phyloP scores from a whole-genome alignment of 805 yeast species.

The Priceomyces fermenticarens region DNA sequence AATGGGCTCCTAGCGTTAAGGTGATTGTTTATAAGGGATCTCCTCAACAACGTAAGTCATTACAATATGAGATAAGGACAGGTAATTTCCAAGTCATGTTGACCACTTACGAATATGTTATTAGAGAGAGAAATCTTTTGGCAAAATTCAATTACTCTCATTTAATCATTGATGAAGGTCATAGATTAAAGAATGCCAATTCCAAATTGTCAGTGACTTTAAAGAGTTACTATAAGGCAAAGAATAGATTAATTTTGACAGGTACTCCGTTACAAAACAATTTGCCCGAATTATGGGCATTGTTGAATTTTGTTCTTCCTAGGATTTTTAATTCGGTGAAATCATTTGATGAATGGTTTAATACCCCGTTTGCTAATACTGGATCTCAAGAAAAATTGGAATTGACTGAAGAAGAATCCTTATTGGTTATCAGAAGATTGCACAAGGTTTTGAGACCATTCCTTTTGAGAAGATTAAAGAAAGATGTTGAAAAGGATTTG shows the following conservation, averaged over 20 bases:
- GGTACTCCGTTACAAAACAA: constrained; percentile 89
- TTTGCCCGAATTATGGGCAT: constrained; percentile 83
- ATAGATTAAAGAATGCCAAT: constrained; percentile 77
- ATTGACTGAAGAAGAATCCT: constrained; percentile 80
- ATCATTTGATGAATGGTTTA: constrained; percentile 87
- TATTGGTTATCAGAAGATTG: constrained; percentile 77
- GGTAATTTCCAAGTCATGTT: constrained; percentile 75
- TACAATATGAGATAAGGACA: constrained; percentile 60
- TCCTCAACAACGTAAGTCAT: constrained; percentile 63
- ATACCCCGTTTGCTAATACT: constrained; percentile 83
- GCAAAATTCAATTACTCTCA: constrained; percentile 74
- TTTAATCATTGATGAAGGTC: constrained; percentile 91
- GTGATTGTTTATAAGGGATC: constrained; percentile 76
- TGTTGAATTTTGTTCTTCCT: constrained; percentile 77
- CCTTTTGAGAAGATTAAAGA: constrained; percentile 77
- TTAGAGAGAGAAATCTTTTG: constrained; percentile 70
- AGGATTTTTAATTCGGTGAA: constrained; percentile 82
- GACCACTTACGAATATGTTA: constrained; percentile 80
- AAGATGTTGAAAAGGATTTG: constrained; percentile 81
- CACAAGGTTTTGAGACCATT: constrained; percentile 86
- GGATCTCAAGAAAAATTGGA: constrained; percentile 80
- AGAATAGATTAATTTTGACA: constrained; percentile 74
- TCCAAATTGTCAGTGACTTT: constrained; percentile 73
- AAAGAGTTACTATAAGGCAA: constrained; percentile 68
- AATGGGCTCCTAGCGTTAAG: constrained; percentile 81